Conservation (phyloP, 768 basidiomycete species). For the Lactarius akahatsu region DNA sequence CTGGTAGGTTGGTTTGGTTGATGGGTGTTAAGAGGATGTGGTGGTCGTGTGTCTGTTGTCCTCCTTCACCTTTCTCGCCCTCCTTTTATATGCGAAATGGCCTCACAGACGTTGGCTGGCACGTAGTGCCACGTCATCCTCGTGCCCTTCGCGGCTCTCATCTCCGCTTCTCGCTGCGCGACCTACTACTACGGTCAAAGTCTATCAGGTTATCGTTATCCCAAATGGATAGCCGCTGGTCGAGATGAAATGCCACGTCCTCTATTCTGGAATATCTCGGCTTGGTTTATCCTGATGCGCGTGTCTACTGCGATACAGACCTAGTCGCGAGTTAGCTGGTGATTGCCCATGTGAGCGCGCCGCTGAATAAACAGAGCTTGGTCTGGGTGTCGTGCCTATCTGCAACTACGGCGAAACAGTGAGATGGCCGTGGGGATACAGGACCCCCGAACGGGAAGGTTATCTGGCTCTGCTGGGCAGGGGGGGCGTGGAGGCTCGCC, state of each 20-base stretch:
- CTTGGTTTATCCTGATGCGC: background rate
- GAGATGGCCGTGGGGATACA: background rate
- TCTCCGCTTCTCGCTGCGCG: background rate
- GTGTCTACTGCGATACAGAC: too few relatives aligned
- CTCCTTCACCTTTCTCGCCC: background rate
- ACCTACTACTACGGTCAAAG: background rate
- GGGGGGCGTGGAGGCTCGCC: background rate
- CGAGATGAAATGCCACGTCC: background rate
- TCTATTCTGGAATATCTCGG: slow-evolving; percentile 13
- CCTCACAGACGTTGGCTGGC: background rate
- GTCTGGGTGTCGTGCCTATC: background rate
- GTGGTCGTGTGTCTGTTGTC: slow-evolving; percentile 6
- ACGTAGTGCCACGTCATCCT: background rate
- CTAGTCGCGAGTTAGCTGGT: background rate
- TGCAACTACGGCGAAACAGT: background rate
- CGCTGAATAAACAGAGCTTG: background rate
- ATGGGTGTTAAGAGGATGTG: background rate
- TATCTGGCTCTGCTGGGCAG: background rate
- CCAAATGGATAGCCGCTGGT: slow-evolving; percentile 2
- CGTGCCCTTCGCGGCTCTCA: background rate
- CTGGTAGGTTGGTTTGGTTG: slow-evolving; percentile 1
- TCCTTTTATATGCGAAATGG: slow-evolving; percentile 11
- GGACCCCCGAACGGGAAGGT: background rate
- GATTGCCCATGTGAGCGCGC: background rate
- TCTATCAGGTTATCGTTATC: slow-evolving; percentile 9